These are phyloP conservation scores for Penicillium occitanis DNA, from an alignment of 2,329 filamentous ascomycete genomes.

Conservation along the genomic window DNA sequence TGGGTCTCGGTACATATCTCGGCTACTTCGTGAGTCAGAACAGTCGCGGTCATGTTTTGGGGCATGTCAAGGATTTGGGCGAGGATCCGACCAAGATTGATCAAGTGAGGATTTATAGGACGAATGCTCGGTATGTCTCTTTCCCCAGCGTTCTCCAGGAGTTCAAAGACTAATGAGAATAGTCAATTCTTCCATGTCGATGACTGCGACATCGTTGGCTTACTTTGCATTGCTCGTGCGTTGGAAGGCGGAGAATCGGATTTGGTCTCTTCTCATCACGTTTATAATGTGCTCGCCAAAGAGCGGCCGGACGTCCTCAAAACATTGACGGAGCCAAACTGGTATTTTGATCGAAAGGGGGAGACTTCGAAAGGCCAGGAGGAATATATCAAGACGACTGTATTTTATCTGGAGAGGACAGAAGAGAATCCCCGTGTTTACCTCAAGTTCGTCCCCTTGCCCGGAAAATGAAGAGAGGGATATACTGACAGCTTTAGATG, in stretches of 20 bases:
- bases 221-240: constrained; percentile 76
- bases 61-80: constrained; percentile 85
- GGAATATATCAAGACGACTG: constrained; percentile 67
- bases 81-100: constrained; percentile 80
- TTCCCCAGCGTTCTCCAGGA: background rate
- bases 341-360: constrained; percentile 92
- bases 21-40: constrained; percentile 90
- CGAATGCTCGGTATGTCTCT: constrained; percentile 62
- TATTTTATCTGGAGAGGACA: constrained; percentile 72
- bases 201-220: constrained; percentile 76
- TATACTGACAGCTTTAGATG: constrained; percentile 48
- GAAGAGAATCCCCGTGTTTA: constrained; percentile 67
- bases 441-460: constrained; percentile 57
- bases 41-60: constrained; percentile 77
- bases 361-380: constrained; percentile 74
- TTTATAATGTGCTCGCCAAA: constrained; percentile 75
- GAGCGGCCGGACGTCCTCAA: constrained; percentile 77
- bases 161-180: background rate
- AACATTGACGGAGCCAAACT: constrained; percentile 72
- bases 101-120: constrained; percentile 86
- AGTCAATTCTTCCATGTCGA: constrained; percentile 84
- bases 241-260: constrained; percentile 83
- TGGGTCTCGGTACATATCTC: constrained; percentile 81
- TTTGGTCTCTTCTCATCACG: constrained; percentile 72
- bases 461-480: background rate